Conservation (phyloP, 2,329 filamentous ascomycete species). For the Fusarium sp. region DNA sequence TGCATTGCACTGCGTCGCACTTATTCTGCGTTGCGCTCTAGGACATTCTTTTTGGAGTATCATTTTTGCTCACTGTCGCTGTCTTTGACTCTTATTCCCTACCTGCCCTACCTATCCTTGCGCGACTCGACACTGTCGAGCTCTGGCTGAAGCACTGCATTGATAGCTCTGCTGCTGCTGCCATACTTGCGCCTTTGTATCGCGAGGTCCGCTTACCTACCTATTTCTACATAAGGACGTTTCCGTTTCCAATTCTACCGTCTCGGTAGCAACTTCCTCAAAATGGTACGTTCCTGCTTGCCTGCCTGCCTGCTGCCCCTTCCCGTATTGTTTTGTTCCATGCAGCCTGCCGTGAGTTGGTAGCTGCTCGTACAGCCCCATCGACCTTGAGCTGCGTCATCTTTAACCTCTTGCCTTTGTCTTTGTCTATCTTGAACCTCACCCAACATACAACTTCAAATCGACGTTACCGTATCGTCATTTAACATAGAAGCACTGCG, state of each 20-base stretch:
- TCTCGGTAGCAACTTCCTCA: conserved; percentile 34
- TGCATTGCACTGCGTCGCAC: conserved; percentile 25
- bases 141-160: conserved; percentile 30
- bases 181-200: conserved; percentile 30
- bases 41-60: conserved; percentile 36
- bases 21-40: conserved; percentile 26
- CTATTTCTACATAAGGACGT: conserved; percentile 13
- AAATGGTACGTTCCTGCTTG: conserved; percentile 44
- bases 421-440: conserved; percentile 1
- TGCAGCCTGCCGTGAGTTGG: conserved; percentile 39
- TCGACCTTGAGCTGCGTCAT: conserved; percentile 44
- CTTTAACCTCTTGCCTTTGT: conserved; percentile 1
- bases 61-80: conserved; percentile 20
- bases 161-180: conserved; percentile 22
- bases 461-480: conserved; percentile 3
- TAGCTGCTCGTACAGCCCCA: conserved; percentile 25
- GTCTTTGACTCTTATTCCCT: conserved; percentile 11
- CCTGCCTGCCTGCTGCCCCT: conserved; percentile 10
- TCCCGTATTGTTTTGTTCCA: conserved; percentile 20
- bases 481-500: conserved; percentile 17
- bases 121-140: conserved; percentile 39
- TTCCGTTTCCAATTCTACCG: conserved; percentile 23
- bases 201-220: conserved; percentile 25
- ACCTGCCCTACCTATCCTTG: conserved; percentile 14
- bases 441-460: conserved; percentile 20